Base-by-base conservation (phyloP, 192 early-diverging fungal genomes). In the Coemansia sp. region DNA sequence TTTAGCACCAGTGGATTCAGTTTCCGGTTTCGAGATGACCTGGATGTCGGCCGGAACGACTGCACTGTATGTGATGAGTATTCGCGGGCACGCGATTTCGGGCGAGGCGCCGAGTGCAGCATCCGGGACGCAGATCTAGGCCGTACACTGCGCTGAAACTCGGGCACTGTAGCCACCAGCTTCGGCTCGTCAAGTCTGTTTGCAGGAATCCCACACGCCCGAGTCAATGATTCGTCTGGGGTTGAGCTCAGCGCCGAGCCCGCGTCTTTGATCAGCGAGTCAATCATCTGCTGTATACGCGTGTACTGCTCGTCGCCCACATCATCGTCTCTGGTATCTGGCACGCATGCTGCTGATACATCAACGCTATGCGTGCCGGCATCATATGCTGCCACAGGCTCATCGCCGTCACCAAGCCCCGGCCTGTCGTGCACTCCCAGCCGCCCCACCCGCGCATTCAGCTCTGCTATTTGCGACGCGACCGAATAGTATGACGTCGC, bases 401-500 rank as follows among this genome's bases (percentile, higher is more conserved):
- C 48, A 50, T 50, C 48, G 7, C 18, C 7, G 18, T 16, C 18
- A 22, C 48, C 26, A 22, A 29, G 14, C 39, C 13, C 12, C 23
- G 16, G 10, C 59, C 2, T 49, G 41, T 69, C 68, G 32, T 43
- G 48, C 19, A 67, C 37, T n/a, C 62, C 61, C 47, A 78, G 41
- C 3, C 54, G 61, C 10, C 67, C 66, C 37, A 78, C 73, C 8
- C 71, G 70, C 56, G 71, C 71, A 38, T 78, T 78, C 10, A 78
- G 61, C 11, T 80, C 77, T 48, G 77, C 77, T 53, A 80, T 80
- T 59, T 80, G 77, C n/a, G 77, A 74, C 20, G 77, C 77, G 29
- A 80, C 77, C n/a, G 71, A 74, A 58, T 71, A 74, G 64, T 80
- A 80, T 10, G 77, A 73, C 39, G 71, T 70, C 11, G 77, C 64